phyloP scores from a whole-genome alignment of 192 early-diverging fungal species.

The Coemansia javaensis region DNA sequence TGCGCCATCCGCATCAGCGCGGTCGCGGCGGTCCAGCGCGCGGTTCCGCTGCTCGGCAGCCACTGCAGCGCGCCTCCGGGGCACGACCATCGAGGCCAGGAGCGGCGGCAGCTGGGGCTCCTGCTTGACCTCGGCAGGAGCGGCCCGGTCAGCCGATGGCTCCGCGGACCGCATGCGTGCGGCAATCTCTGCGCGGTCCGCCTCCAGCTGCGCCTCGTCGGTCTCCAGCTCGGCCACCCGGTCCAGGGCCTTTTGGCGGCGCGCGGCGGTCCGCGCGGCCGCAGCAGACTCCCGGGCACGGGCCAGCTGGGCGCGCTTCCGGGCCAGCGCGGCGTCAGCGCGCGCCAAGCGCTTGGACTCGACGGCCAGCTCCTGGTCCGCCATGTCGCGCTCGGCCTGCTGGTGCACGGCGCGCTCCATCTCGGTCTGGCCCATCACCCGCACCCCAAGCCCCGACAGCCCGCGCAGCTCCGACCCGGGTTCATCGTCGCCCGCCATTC shows the following conservation, averaged over 20 bases:
- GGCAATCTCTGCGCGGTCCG: conserved; percentile 17
- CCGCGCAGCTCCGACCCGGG: conserved; percentile 18
- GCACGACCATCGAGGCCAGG: conserved; percentile 8
- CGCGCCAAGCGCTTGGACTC: conserved; percentile 66
- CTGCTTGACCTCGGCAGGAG: neutral
- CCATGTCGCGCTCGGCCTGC: conserved; percentile 58
- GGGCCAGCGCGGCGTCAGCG: conserved; percentile 12
- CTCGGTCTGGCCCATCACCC: conserved; percentile 54
- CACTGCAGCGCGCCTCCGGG: conserved; percentile 11
- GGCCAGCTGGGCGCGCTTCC: conserved; percentile 18
- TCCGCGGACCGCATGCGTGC: conserved; percentile 5
- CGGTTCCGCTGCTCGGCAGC: conserved; percentile 5
- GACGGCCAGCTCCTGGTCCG: conserved; percentile 55
- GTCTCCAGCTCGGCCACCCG: neutral
- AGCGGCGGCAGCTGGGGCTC: neutral
- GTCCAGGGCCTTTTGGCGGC: conserved; percentile 34
- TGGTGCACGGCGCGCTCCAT: conserved; percentile 64
- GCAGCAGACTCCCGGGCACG: conserved; percentile 9
- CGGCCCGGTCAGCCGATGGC: too few relatives aligned
- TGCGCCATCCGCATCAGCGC: neutral
- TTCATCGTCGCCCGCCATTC: neutral
- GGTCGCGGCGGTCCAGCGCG: neutral
- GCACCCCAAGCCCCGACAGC: conserved; percentile 35
- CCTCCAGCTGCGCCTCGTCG: conserved; percentile 11
- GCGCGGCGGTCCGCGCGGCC: conserved; percentile 21